Evolutionary conservation across 495 filamentous ascomycete genomes (phyloP).

Genomic region (Penicillium roqueforti): DNA sequence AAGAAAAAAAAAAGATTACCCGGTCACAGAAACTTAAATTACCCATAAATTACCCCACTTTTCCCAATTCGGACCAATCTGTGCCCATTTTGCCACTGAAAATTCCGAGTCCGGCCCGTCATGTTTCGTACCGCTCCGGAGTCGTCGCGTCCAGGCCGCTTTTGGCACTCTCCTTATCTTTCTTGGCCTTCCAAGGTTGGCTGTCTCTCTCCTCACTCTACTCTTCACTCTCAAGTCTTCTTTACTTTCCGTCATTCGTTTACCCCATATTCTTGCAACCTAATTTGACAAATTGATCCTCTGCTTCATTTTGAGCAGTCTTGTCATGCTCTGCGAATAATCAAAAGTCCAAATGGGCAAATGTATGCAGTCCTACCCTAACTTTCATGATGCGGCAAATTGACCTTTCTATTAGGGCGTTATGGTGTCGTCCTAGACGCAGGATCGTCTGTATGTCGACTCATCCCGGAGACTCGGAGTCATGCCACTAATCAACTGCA

Average conservation of each 20-base stretch:
- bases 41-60: slow-evolving; percentile 12
- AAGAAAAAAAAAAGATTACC: background rate
- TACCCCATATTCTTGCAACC: background rate
- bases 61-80: slow-evolving; percentile 7
- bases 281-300: background rate
- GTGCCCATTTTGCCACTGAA: background rate
- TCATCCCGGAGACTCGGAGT: background rate
- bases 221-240: slow-evolving; percentile 3
- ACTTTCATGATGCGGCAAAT: background rate
- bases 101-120: slow-evolving; percentile 17
- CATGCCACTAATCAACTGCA: background rate
- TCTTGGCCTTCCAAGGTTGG: slow-evolving; percentile 1
- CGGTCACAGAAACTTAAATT: slow-evolving; percentile 11
- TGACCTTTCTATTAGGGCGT: slow-evolving; percentile 39
- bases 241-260: slow-evolving; percentile 20
- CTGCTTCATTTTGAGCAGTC: slow-evolving; percentile 10
- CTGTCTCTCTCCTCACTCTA: slow-evolving; percentile 4
- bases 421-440: slow-evolving; percentile 68
- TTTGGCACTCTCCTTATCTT: slow-evolving; percentile 22
- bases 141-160: slow-evolving; percentile 24
- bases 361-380: slow-evolving; percentile 33
- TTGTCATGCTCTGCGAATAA: slow-evolving; percentile 34
- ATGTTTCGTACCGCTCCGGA: slow-evolving; percentile 21
- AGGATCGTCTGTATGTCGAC: slow-evolving; percentile 57
- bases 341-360: slow-evolving; percentile 44